phyloP scores from a whole-genome alignment of 257 asterid species.

The Salvia miltiorrhiza region DNA sequence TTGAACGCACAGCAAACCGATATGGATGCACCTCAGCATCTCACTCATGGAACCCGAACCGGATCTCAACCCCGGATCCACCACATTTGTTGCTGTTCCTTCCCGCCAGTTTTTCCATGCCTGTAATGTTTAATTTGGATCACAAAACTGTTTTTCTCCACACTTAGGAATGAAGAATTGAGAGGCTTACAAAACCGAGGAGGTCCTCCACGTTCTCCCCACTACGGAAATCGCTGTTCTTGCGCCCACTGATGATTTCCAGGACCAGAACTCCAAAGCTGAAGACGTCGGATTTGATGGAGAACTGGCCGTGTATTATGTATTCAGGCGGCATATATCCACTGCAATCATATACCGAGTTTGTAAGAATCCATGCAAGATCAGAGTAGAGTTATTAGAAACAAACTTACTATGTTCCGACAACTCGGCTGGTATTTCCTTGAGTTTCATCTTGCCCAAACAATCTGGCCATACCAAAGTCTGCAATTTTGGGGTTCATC shows the following conservation, averaged over 20 bases:
- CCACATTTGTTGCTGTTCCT: slow-evolving; percentile 21
- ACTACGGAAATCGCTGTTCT: slow-evolving; percentile 4
- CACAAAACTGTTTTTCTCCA: neutral
- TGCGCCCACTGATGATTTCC: slow-evolving; percentile 42
- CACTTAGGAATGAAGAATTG: neutral
- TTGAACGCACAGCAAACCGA: slow-evolving; percentile 36
- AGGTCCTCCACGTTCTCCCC: slow-evolving; percentile 26
- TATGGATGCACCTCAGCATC: slow-evolving; percentile 33
- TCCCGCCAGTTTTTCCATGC: slow-evolving; percentile 37
- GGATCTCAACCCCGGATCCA: slow-evolving; percentile 25
- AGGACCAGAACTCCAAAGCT: slow-evolving; percentile 49
- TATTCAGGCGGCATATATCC: slow-evolving; percentile 56
- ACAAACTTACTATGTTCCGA: slow-evolving; percentile 53
- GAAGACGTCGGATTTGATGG: slow-evolving; percentile 46
- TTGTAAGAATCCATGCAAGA: no score
- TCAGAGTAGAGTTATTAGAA: no score
- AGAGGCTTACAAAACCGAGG: slow-evolving; percentile 31
- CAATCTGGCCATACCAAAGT: slow-evolving; percentile 38
- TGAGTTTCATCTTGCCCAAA: slow-evolving; percentile 34
- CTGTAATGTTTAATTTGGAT: slow-evolving; percentile 6
- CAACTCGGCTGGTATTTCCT: slow-evolving; percentile 34
- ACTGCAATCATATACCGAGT: slow-evolving; percentile 13
- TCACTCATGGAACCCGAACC: slow-evolving; percentile 15
- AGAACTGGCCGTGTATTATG: slow-evolving; percentile 32
- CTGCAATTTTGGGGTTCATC: slow-evolving; percentile 15